A percentile compares a stretch with the other conserved stretches of the same genome.
Conservation (phyloP, 352 stramenopile genomes). For the Phytophthora pistaciae region DNA sequence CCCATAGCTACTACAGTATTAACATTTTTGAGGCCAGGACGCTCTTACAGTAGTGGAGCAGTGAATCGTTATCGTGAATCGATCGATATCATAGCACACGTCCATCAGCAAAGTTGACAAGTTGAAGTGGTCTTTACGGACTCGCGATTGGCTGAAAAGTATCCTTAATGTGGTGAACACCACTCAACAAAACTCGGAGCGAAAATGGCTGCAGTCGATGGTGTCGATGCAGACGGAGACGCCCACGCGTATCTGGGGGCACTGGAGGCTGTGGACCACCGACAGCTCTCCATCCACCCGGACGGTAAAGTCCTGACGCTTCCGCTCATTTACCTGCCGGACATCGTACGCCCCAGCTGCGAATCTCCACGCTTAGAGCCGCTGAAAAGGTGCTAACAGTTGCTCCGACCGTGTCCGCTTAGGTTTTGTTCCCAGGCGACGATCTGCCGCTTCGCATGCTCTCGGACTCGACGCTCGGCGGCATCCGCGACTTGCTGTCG, state of each 20-base stretch:
- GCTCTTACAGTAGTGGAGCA: too few species aligned
- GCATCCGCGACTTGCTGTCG: conserved; percentile 55
- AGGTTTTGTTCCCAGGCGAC: conserved; percentile 88
- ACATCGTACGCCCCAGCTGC: conserved; percentile 63
- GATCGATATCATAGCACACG: too few species aligned
- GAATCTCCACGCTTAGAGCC: not conserved
- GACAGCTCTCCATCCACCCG: conserved; percentile 54
- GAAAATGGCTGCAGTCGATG: not conserved
- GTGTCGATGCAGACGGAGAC: conserved; percentile 5
- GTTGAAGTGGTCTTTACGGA: not conserved
- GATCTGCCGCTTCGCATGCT: conserved; percentile 82
- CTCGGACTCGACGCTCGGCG: conserved; percentile 57
- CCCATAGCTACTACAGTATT: too few species aligned
- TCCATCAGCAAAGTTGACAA: not conserved
- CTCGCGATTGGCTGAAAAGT: not conserved
- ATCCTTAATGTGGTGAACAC: not conserved
- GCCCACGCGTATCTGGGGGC: conserved; percentile 79
- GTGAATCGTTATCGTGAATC: too few species aligned
- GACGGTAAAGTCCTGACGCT: conserved; percentile 63
- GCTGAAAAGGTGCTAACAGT: not conserved
- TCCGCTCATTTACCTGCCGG: conserved; percentile 75
- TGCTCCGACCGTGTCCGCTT: not conserved
- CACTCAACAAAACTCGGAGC: not conserved
- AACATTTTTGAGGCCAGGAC: too few species aligned
- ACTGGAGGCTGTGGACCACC: conserved; percentile 67